Conservation (phyloP, 371 early-diverging fungal species). For the Mucor sp. region DNA sequence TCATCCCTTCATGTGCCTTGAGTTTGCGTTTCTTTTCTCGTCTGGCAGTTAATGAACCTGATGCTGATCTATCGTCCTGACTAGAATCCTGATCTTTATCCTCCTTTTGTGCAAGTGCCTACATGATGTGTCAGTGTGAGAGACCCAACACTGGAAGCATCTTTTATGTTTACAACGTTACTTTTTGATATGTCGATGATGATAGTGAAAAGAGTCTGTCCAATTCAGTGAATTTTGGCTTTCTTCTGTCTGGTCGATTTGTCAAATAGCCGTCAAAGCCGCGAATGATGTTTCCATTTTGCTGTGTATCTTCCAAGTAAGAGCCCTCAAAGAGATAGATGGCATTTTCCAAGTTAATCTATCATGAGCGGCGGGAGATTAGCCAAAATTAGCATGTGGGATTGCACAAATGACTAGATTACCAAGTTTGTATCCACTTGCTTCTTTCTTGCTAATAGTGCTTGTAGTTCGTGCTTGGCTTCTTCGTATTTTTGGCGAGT, state of each 20-base stretch:
- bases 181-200: constrained; percentile 69
- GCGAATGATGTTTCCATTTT: constrained; percentile 79
- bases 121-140: background rate
- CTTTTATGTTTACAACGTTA: constrained; percentile 21
- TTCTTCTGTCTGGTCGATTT: constrained; percentile 57
- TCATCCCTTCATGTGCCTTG: constrained; percentile 24
- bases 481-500: constrained; percentile 64
- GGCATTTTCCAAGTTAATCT: constrained; percentile 67
- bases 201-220: constrained; percentile 69
- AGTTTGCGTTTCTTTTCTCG: constrained; percentile 45
- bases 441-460: constrained; percentile 60
- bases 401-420: constrained; percentile 6
- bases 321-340: constrained; percentile 82
- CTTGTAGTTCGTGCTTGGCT: constrained; percentile 60
- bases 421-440: constrained; percentile 66
- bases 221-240: constrained; percentile 60
- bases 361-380: background rate
- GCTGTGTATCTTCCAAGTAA: constrained; percentile 81
- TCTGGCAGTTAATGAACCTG: constrained; percentile 24
- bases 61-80: constrained; percentile 51
- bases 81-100: constrained; percentile 60
- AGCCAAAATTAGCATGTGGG: background rate
- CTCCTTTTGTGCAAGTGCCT: constrained; percentile 62
- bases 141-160: background rate
- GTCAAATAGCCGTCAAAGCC: constrained; percentile 82